A percentile compares a stretch with the other conserved stretches of the same genome.
Conservation (phyloP, 2,329 filamentous ascomycete species). For the Alternaria conjuncta region DNA sequence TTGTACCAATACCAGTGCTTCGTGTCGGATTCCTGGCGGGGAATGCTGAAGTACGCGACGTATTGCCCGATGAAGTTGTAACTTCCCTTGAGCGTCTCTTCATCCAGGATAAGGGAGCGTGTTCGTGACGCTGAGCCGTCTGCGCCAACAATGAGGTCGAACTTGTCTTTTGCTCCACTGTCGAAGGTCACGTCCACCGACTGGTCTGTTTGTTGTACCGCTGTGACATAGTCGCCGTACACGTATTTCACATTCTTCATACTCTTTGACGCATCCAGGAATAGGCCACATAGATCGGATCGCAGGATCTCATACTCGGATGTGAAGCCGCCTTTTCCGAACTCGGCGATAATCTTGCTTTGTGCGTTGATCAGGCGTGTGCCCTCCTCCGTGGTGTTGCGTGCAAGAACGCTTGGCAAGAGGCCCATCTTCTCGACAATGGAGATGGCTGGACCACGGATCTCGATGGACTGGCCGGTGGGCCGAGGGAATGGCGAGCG, state of each 20-base stretch:
- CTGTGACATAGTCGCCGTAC: conserved; percentile 20
- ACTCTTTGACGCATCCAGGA: conserved; percentile 28
- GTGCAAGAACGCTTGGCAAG: conserved; percentile 43
- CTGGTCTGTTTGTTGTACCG: conserved; percentile 24
- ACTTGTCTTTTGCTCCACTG: conserved; percentile 28
- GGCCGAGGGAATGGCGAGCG: conserved; percentile 48
- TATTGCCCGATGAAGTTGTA: conserved; percentile 34
- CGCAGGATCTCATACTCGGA: conserved; percentile 45
- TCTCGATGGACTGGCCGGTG: conserved; percentile 55
- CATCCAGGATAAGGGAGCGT: conserved; percentile 32
- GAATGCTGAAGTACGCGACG: conserved; percentile 42
- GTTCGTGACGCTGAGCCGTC: conserved; percentile 37
- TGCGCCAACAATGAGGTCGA: conserved; percentile 39
- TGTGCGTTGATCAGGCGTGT: conserved; percentile 44
- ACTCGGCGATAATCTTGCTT: conserved; percentile 23
- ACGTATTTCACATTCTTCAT: conserved; percentile 9
- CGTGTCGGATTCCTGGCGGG: conserved; percentile 24
- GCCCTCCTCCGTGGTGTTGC: conserved; percentile 51
- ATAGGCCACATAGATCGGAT: conserved; percentile 43
- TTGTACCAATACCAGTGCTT: conserved; percentile 35
- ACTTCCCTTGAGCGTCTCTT: conserved; percentile 22
- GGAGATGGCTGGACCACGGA: conserved; percentile 52
- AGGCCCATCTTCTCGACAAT: conserved; percentile 52
- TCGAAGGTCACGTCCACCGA: conserved; percentile 30
- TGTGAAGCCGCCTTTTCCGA: conserved; percentile 34